Conservation (phyloP, 2,329 filamentous ascomycete genomes). For the Xylariaceae sp. region DNA sequence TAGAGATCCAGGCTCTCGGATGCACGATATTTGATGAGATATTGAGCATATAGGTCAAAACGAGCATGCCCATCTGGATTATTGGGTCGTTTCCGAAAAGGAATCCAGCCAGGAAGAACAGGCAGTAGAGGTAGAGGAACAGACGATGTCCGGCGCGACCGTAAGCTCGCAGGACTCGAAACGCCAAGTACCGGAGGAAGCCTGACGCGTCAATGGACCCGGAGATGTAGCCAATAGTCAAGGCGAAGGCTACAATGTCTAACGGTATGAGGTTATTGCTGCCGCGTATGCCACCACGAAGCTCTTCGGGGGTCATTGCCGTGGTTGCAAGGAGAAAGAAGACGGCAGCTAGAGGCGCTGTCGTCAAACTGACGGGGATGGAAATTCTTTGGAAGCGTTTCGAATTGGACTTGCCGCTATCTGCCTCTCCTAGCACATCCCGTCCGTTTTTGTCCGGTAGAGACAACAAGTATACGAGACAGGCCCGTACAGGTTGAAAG, state of each 20-base stretch:
- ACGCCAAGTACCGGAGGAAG: not conserved
- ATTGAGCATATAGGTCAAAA: not conserved
- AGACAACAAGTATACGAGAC: not conserved
- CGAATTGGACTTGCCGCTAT: not conserved
- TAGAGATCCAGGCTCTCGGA: not conserved
- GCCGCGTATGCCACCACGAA: not conserved
- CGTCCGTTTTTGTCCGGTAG: not conserved
- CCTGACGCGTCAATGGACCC: not conserved
- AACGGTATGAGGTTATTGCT: not conserved
- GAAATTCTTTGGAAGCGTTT: not conserved
- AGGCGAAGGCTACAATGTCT: conserved; percentile 3
- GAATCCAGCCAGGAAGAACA: not conserved
- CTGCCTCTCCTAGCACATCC: not conserved
- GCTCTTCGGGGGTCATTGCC: not conserved
- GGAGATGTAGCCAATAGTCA: conserved; percentile 4
- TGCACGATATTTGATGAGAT: not conserved
- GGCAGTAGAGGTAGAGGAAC: not conserved
- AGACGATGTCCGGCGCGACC: not conserved
- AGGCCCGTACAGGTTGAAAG: not conserved
- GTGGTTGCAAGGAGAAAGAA: not conserved
- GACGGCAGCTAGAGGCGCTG: not conserved
- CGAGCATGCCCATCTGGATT: not conserved
- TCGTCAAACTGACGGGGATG: not conserved
- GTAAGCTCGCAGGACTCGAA: not conserved
- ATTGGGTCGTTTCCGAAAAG: conserved; percentile 1